Evolutionary conservation across 2,329 filamentous ascomycete species (phyloP).

Genomic region (Pyrenochaeta sp.): DNA sequence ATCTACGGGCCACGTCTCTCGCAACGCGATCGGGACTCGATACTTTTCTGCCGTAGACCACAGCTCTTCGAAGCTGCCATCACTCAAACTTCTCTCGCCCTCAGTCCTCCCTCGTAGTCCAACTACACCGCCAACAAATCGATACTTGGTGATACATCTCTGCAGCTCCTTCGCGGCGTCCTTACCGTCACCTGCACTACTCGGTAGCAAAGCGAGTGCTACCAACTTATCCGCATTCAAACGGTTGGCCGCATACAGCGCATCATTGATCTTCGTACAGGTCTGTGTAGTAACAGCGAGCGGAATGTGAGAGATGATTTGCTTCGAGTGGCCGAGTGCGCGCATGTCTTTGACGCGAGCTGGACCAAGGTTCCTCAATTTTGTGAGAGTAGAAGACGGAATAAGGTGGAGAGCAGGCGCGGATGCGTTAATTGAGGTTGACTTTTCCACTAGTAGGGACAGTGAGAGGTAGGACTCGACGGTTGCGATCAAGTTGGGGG

Average conservation of each 20-base stretch:
- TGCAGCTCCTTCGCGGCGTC: slow-evolving; percentile 49
- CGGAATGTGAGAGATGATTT: slow-evolving; percentile 40
- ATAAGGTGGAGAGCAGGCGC: slow-evolving; percentile 29
- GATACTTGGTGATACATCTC: slow-evolving; percentile 54
- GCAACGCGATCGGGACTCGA: slow-evolving; percentile 49
- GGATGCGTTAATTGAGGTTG: slow-evolving; percentile 7
- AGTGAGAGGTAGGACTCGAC: slow-evolving; percentile 37
- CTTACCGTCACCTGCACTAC: slow-evolving; percentile 43
- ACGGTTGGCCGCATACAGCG: slow-evolving; percentile 26
- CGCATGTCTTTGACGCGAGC: slow-evolving; percentile 37
- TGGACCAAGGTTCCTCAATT: slow-evolving; percentile 32
- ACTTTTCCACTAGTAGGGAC: slow-evolving; percentile 10
- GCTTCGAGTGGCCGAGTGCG: slow-evolving; percentile 25
- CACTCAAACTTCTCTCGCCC: slow-evolving; percentile 55
- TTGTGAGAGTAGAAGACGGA: slow-evolving; percentile 24
- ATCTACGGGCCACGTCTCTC: slow-evolving; percentile 27
- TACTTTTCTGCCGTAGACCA: slow-evolving; percentile 52
- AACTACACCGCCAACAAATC: slow-evolving; percentile 60
- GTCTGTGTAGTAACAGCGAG: slow-evolving; percentile 19
- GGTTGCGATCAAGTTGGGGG: slow-evolving; percentile 31
- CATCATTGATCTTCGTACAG: slow-evolving; percentile 37
- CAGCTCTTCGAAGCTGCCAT: slow-evolving; percentile 53
- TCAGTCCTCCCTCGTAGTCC: slow-evolving; percentile 40
- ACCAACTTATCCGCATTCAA: slow-evolving; percentile 49
- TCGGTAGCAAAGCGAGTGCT: slow-evolving; percentile 55